Base-by-base conservation (phyloP, 2,329 filamentous ascomycete species). In the Colletotrichum sp. region DNA sequence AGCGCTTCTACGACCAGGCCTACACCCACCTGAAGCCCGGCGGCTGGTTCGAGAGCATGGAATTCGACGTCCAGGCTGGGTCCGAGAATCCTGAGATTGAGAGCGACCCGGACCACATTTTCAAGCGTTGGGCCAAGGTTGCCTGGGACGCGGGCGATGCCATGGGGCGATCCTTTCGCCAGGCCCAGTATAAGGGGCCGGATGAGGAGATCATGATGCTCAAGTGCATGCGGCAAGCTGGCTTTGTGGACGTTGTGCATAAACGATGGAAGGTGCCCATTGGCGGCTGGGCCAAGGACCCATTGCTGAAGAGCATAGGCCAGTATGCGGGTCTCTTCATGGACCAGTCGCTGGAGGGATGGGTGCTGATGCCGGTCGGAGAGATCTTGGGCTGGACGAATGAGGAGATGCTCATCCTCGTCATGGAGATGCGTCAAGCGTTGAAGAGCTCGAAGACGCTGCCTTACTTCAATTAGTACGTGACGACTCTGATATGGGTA, bases 1-100 rank as follows among this genome's bases (percentile, higher is more conserved):
- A 86, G 24, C 83, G 87, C 13, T 83, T 94, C 9, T 88, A 94
- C 75, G 82, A 82, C 15, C 89, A 91, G 73, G 82, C 88, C 1
- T 90, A 84, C 77, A 83, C 83, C 70, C 88, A 91, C 75, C 82
- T 92, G 24, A 89, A 88, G 77, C 82, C 82, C 1, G 82, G 83
- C 6, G 83, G 82, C 15, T 85, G 80, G 78, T 77, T 84, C 12
- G 81, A 84, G 74, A 77, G 81, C 52, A 70, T 81, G 7, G 82
- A 83, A n/a, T 79, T 79, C 32, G 81, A 82, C 24, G 75, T 79
- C 16, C 64, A 67, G 9, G 64, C 79, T 9, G 71, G 77, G 6
- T 71, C 55, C 2, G 49, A 72, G 10, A 68, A 69, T 3, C 63
- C 70, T 0, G 57, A 59, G 0, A 16, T 69, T 2, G 44, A 60